Evolutionary conservation across 2,329 filamentous ascomycete species (phyloP).

Genomic region (Sphaerulina populicola): DNA sequence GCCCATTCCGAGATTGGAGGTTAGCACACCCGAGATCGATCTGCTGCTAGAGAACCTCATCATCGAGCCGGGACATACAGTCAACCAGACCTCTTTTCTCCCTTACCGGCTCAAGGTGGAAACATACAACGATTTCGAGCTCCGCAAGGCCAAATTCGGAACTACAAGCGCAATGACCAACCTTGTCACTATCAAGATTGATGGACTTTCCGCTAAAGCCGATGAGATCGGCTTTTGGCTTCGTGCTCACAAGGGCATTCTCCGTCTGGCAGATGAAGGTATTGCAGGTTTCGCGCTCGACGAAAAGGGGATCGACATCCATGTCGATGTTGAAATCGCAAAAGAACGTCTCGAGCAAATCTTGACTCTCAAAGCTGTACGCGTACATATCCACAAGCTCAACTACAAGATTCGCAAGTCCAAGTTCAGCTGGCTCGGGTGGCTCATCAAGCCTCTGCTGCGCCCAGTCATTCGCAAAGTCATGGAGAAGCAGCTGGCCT

Average conservation of each 20-base stretch:
- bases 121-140: conserved; percentile 77
- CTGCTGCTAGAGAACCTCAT: conserved; percentile 84
- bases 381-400: conserved; percentile 78
- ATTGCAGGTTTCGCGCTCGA: conserved; percentile 81
- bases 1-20: conserved; percentile 82
- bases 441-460: conserved; percentile 75
- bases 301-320: conserved; percentile 76
- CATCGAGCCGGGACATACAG: conserved; percentile 73
- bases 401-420: conserved; percentile 67
- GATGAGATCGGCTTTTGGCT: conserved; percentile 88
- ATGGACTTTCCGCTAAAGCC: conserved; percentile 74
- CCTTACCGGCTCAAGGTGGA: conserved; percentile 74
- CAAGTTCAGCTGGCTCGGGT: conserved; percentile 68
- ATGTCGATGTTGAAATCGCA: conserved; percentile 74
- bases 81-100: conserved; percentile 81
- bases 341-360: conserved; percentile 72
- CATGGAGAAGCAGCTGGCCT: conserved; percentile 68
- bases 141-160: conserved; percentile 65
- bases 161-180: conserved; percentile 60
- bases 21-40: conserved; percentile 74
- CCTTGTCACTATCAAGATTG: conserved; percentile 66
- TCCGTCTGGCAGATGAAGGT: conserved; percentile 71
- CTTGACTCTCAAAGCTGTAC: conserved; percentile 64
- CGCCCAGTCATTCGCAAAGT: conserved; percentile 71
- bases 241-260: conserved; percentile 64